phyloP scores from a whole-genome alignment of 805 yeast genomes.

The Debaryomyces tyrocola region DNA sequence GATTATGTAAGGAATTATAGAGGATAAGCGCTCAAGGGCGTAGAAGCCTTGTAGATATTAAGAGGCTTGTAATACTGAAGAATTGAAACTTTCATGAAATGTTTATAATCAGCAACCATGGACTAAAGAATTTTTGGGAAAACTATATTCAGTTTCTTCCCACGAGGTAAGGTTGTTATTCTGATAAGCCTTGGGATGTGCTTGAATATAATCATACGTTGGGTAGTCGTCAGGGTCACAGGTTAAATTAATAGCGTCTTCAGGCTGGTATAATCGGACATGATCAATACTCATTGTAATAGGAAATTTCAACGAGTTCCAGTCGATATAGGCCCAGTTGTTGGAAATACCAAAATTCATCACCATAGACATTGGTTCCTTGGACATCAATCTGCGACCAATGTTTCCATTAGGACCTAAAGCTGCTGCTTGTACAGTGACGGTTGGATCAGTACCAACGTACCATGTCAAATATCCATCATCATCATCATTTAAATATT shows the following conservation, averaged over 20 bases:
- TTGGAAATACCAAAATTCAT: conserved; percentile 88
- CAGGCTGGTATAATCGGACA: conserved; percentile 87
- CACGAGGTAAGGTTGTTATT: conserved; percentile 73
- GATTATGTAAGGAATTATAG: no score
- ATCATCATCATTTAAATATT: conserved; percentile 65
- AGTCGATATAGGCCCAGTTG: conserved; percentile 92
- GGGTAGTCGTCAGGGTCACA: conserved; percentile 90
- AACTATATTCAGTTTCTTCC: conserved; percentile 66
- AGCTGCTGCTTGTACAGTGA: conserved; percentile 70
- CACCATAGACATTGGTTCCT: conserved; percentile 91
- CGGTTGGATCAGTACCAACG: conserved; percentile 78
- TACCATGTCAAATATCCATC: conserved; percentile 81
- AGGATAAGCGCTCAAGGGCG: no score
- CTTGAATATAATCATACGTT: conserved; percentile 75
- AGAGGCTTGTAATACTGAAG: no score
- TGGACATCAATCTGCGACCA: conserved; percentile 75
- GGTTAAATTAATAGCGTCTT: conserved; percentile 55
- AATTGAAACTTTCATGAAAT: no score
- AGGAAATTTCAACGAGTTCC: conserved; percentile 82
- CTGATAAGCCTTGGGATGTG: conserved; percentile 66
- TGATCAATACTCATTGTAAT: conserved; percentile 74
- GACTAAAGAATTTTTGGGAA: conserved; percentile 39
- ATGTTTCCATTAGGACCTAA: conserved; percentile 90
- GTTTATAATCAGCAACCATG: conserved; percentile 5
- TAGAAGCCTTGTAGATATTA: no score